Percentiles rank a stretch among this genome's conserved stretches.
Conservation (phyloP, 495 filamentous ascomycete species). For the Xanthoparmelia taractica region DNA sequence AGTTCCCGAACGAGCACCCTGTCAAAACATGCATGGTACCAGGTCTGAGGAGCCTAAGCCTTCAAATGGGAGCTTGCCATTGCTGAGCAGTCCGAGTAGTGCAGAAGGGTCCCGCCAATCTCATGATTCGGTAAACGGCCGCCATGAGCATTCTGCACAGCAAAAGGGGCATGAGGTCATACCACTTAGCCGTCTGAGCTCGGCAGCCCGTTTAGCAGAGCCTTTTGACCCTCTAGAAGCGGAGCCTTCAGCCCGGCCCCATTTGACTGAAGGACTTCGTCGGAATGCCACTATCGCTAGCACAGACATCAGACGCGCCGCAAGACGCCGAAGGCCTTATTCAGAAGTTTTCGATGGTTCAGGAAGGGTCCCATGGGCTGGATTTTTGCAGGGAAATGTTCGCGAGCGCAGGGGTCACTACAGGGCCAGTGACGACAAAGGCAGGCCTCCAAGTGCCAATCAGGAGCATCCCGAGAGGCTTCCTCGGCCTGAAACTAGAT, state of each 20-base stretch:
- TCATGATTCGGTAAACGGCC: not conserved
- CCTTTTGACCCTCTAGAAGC: slow-evolving; percentile 26
- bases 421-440: not conserved
- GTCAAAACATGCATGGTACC: not conserved
- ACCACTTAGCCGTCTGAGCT: slow-evolving; percentile 13
- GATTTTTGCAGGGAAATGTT: slow-evolving; percentile 3
- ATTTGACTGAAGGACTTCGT: slow-evolving; percentile 12
- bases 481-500: not conserved
- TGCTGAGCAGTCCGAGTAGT: not conserved
- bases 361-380: slow-evolving; percentile 31
- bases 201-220: slow-evolving; percentile 20
- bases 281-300: slow-evolving; percentile 23
- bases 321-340: slow-evolving; percentile 22
- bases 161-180: not conserved
- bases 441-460: not conserved
- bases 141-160: not conserved
- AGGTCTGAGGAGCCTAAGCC: not conserved
- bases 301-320: slow-evolving; percentile 32
- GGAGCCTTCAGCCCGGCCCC: slow-evolving; percentile 9
- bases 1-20: slow-evolving; percentile 5
- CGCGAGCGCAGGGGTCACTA: not conserved
- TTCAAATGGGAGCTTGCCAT: not conserved
- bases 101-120: not conserved
- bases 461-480: not conserved
- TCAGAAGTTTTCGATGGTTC: slow-evolving; percentile 25